Percentiles rank a stretch among this genome's conserved stretches.
Evolutionary conservation across 148 eudicot species (phyloP).

Genomic region (Vaccinium corymbosum): DNA sequence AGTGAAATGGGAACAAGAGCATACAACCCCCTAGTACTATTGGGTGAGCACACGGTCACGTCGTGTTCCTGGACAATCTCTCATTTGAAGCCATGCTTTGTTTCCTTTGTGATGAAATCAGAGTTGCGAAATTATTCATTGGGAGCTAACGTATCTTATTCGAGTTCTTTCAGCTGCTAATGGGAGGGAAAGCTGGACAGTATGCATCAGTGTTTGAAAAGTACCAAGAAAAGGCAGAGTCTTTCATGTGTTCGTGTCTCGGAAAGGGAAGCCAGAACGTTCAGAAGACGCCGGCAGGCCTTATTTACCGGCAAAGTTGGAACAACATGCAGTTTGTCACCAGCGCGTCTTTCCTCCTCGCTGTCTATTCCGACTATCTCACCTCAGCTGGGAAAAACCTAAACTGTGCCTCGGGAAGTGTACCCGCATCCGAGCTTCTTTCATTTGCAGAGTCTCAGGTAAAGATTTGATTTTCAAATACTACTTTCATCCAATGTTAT

Average conservation of each 20-base stretch:
- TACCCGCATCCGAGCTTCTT: conserved; percentile 62
- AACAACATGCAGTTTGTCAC: conserved; percentile 97
- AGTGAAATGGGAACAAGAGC: neutral
- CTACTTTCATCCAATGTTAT: neutral
- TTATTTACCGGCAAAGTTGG: conserved; percentile 90
- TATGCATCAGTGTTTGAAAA: conserved; percentile 45
- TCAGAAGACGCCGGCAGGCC: conserved; percentile 89
- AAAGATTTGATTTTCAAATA: neutral
- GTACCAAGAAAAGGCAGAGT: conserved; percentile 86
- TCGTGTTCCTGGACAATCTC: neutral
- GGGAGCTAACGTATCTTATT: neutral
- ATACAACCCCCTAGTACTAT: too few species aligned
- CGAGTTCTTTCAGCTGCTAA: conserved; percentile 50
- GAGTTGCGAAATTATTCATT: neutral
- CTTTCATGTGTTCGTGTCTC: conserved; percentile 83
- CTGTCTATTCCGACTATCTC: conserved; percentile 87
- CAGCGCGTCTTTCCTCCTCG: conserved; percentile 77
- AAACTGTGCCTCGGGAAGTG: conserved; percentile 48
- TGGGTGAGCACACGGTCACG: neutral
- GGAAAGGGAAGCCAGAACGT: conserved; percentile 76
- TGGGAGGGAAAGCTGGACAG: conserved; percentile 72
- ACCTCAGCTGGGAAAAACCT: conserved; percentile 58
- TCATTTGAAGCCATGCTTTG: neutral
- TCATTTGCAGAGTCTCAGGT: conserved; percentile 85
- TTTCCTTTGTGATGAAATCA: neutral